Evolutionary conservation across 2,329 filamentous ascomycete genomes (phyloP), one percentile per base, ranked within the genome.

Genomic region (Paramyrothecium roridum): DNA sequence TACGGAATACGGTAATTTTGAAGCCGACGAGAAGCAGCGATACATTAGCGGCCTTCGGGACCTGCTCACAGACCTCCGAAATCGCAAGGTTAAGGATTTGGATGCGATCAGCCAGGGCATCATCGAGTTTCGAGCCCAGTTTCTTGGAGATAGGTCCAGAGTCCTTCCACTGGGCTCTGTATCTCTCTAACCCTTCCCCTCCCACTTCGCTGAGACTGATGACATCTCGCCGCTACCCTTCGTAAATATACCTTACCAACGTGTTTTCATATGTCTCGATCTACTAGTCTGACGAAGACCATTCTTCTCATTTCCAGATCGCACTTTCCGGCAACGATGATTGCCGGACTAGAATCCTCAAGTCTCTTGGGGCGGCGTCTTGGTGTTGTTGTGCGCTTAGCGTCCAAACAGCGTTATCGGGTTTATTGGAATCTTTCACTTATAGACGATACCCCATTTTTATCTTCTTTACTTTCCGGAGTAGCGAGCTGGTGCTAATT

Each of bases 91-190:
- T 55, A 82, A 80, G 66, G 86, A 90, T 65, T 89, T 89, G 67
- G 76, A 84, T 58, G 79, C 78, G 51, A 88, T 90, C 67, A 86
- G 86, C 55, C 75, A 80, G 63, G 82, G 83, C 54, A 89, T 91
- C 63, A 79, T 88, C 67, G 80, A 85, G 60, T 88, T 86, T 69
- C 84, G 87, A 64, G 78, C 83, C 59, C 79, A 79, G 54, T 89
- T 90, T 64, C 75, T 86, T 26, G 81, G 79, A 61, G 87, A 90
- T 71, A 76, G 78, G 59, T 83, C 82, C 63, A 86, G 84, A 73
- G 77, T 89, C 50, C 74, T 90, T 48, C 77, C 79, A 53, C 73
- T 87, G 60, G 82, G 83, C 61, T 70, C 74, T 56, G 74, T 82
- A 59, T 65, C 68, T 55, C 62, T 75, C 34, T 75, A 59, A 43